Evolutionary conservation across 805 yeast genomes (phyloP), one percentile per base, ranked within the genome.

Genomic region (Yarrowia sp.): DNA sequence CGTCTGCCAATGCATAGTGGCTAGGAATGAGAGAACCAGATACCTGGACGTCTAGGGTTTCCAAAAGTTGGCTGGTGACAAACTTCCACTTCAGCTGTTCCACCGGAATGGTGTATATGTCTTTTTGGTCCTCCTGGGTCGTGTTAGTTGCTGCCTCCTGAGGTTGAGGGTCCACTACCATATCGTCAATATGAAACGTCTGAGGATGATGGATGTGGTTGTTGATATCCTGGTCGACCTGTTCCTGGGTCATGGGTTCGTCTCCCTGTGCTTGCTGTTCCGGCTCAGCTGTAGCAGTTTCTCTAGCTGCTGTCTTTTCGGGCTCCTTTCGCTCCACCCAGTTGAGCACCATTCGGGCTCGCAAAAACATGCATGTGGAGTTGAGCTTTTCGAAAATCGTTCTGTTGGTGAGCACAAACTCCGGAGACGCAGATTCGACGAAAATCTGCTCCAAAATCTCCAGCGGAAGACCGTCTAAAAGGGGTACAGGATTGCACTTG

Each of bases 141-240:
- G 4, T 28, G n/a, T n/a, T n/a, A n/a, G n/a, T n/a, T n/a, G n/a
- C n/a, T n/a, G n/a, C n/a, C 19, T 2, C 10, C 24, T n/a, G 35
- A 32, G 35, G 35, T 16, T 5, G 35, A 4, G 16, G 35, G 10
- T 46, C 51, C 4, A 41, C 51, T 8, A 32, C 49, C 63, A 41
- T 58, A 6, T 58, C 51, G 22, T 58, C 63, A 6, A 58, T 58
- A 33, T 58, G 61, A 16, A 54, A 36, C 4, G 61, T 38, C 14
- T 38, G 61, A 7, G 61, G 44, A 12, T 54, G 46, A 19, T 54
- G 61, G 6, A 54, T 38, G 28, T 54, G 44, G 19, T 54, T n/a
- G 7, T 36, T 12, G 21, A 54, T 38, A 17, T 54, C 61, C 26
- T 38, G 46, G 14, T 26, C 46, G 33, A 36, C 17, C 36, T 54